phyloP scores from a whole-genome alignment of 1,139 yeast genomes.

The Candida smagusa region DNA sequence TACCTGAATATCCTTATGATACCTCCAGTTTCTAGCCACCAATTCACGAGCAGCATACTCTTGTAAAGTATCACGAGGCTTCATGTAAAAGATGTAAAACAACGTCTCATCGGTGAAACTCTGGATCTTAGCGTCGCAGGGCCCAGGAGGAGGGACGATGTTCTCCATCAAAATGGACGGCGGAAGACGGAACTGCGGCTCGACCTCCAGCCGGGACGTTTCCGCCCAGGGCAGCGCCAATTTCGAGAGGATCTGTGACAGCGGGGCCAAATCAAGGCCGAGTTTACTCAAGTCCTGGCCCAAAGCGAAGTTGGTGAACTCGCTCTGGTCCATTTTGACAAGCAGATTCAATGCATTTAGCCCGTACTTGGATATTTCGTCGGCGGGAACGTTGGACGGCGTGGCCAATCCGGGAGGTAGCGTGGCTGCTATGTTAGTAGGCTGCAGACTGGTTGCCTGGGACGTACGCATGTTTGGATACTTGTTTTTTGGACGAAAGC shows the following conservation, averaged over 20 bases:
- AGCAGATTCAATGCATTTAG: conserved; percentile 68
- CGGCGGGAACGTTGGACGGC: conserved; percentile 9
- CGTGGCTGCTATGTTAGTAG: conserved; percentile 13
- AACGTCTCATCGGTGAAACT: conserved; percentile 88
- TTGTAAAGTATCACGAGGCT: conserved; percentile 89
- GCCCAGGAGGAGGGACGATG: conserved; percentile 26
- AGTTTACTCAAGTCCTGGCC: conserved; percentile 80
- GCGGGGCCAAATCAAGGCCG: conserved; percentile 59
- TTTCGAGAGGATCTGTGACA: conserved; percentile 57
- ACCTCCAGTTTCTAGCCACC: conserved; percentile 91
- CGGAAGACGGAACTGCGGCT: conserved; percentile 71
- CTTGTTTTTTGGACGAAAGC: no score
- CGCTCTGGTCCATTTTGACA: conserved; percentile 64
- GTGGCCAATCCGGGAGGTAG: conserved; percentile 32
- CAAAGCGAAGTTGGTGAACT: conserved; percentile 67
- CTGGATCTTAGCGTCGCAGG: conserved; percentile 66
- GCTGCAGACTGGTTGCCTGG: no score
- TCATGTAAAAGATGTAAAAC: conserved; percentile 89
- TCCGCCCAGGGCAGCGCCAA: conserved; percentile 95
- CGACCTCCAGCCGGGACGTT: conserved; percentile 86
- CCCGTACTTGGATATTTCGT: conserved; percentile 64
- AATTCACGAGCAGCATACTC: conserved; percentile 92
- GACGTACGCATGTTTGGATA: no score
- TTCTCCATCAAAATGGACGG: conserved; percentile 49
- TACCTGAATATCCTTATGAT: conserved; percentile 90